Percentiles rank a stretch among this genome's conserved stretches.
Evolutionary conservation across 805 yeast species (phyloP).

Genomic region (Sugiyamaella smithiae): DNA sequence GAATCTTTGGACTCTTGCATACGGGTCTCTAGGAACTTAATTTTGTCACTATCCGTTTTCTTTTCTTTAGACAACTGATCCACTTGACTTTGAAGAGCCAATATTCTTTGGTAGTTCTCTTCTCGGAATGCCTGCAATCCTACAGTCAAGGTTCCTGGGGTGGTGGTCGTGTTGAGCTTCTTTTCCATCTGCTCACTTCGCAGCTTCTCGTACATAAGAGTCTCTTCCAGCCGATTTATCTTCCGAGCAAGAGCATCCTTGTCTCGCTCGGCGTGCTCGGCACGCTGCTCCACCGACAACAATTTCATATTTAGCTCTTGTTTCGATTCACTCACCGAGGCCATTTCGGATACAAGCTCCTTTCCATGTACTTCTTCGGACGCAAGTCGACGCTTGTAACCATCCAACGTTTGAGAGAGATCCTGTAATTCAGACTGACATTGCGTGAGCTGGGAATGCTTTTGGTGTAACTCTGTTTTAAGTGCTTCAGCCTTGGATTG

Average conservation of each 20-base stretch:
- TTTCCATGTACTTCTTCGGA: neutral
- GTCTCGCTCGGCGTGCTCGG: constrained; percentile 2
- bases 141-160: neutral
- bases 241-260: constrained; percentile 3
- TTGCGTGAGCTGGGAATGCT: neutral
- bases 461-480: neutral
- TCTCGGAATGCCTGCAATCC: constrained; percentile 17
- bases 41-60: constrained; percentile 8
- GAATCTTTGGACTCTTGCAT: constrained; percentile 5
- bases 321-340: neutral
- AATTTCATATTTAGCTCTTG: constrained; percentile 6
- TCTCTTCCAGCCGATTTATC: constrained; percentile 9
- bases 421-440: neutral
- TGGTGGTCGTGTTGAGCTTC: constrained; percentile 4
- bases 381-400: neutral
- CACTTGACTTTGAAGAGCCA: constrained; percentile 11
- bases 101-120: constrained; percentile 14
- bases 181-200: constrained; percentile 14
- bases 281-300: constrained; percentile 7
- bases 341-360: neutral
- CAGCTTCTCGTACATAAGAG: constrained; percentile 10
- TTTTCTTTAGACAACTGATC: constrained; percentile 10
- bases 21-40: constrained; percentile 11
- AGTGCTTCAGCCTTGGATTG: neutral
- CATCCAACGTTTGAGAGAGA: neutral